Base-by-base conservation (phyloP, 371 early-diverging fungal species). In the Apophysomyces sp. region DNA sequence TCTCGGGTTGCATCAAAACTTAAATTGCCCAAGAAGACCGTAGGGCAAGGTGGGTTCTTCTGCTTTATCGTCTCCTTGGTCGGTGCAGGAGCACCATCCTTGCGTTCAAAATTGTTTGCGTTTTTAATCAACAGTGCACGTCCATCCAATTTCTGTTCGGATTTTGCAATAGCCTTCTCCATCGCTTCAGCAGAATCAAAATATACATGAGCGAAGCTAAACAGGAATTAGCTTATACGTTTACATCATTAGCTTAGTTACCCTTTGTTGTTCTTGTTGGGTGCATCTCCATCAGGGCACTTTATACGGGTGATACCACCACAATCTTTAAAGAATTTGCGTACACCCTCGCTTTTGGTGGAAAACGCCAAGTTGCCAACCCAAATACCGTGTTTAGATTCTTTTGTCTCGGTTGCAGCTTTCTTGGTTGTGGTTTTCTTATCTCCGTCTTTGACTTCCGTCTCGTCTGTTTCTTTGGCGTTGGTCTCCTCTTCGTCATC, bases 21-120 rank as follows among this genome's bases (percentile, higher is more conserved):
- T 59, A 96, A 68, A 76, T 94, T 94, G 31, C 94, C 94, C 4
- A 94, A 62, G 72, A 94, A 94, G 31, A 96, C 73, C 3, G 93
- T 89, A 29, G 91, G 83, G 40, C 87, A 82, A 27, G 91, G 89
- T 4, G 75, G 82, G 31, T 83, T 80, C 72, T 83, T 82, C 63
- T 82, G 83, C 61, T 77, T 74, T 51, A 71, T 72, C 6, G 72
- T 69, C 24, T 69, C 68, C 9, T 73, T 72, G 37, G 69, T 78
- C 13, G 80, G 78, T 29, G 60, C 65, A 40, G 73, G 75, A 2
- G 82, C 68, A 29, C 75, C 78, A 59, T 78, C 78, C 40, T 69
- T 84, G 52, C 86, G 85, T 36, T 82, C 78, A 61, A 75, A 89
- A 29, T 87, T 83, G 36, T 77, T 83, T 55, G 85, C 81, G 44